Evolutionary conservation across 805 yeast genomes (phyloP), one percentile per base, ranked within the genome.

Genomic region (Yarrowia bubula): DNA sequence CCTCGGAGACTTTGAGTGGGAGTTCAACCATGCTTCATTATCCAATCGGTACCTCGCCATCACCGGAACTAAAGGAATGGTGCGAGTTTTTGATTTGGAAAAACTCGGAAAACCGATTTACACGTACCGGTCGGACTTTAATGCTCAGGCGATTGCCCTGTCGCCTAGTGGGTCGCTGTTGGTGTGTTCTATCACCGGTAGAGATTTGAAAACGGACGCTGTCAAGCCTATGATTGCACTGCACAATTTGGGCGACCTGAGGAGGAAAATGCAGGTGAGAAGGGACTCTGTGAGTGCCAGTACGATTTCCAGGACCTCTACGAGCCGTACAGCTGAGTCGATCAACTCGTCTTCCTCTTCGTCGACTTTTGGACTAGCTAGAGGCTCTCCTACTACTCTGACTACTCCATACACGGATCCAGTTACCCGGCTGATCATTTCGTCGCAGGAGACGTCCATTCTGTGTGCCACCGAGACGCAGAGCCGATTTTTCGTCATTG

Each of bases 391-490:
- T 2, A 81, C 87, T 9, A 85, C 92, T 1, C 85, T 92, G 37
- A 87, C 96, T 0, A 80, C 90, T 60, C 97, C 98, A 0, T 91
- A 90, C 74, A 77, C 90, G 35, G 98, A 93, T 74, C 96, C 96
- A 0, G 84, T 92, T 43, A 87, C 87, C 68, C 79, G 88, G 2
- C 75, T 92, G 9, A 83, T 85, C 57, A 90, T 92, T 73, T 89
- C 96, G 4, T 79, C 84, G 1, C 87, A 88, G 64, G 89, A 91
- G 0, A 77, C 83, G 3, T 88, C 88, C 70, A 70, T 92, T 38
- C 79, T 92, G 3, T 90, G 96, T 70, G 85, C 93, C 17, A 89
- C 95, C 0, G 84, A 84, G 1, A 76, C 90, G 72, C 97, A 92
- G 72, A 84, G 92, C 8, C 75, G 97, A 50, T 89, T 90, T 73